These are phyloP conservation scores for Penicillium sp. DNA, from an alignment of 2,329 filamentous ascomycete genomes.

Conservation along the genomic window DNA sequence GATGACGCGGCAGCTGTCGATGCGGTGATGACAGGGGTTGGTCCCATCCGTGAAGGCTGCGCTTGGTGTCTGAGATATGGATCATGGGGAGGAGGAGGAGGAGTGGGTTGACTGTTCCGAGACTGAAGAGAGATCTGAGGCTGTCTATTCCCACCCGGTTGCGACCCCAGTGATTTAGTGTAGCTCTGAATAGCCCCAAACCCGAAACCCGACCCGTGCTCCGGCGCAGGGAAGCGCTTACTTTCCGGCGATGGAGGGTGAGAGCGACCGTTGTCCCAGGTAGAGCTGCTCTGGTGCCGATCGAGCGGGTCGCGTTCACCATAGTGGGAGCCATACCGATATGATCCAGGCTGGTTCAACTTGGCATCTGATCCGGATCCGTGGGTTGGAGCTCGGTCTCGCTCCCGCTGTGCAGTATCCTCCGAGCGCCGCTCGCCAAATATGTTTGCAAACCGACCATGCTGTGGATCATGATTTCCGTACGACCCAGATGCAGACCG, in stretches of 20 bases:
- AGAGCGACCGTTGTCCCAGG: slow-evolving; percentile 41
- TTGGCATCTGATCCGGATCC: slow-evolving; percentile 36
- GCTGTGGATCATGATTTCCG: slow-evolving; percentile 32
- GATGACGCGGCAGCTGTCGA: slow-evolving; percentile 31
- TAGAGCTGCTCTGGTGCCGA: slow-evolving; percentile 27
- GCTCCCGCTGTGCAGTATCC: slow-evolving; percentile 38
- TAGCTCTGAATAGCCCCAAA: slow-evolving; percentile 45
- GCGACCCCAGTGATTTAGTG: slow-evolving; percentile 43
- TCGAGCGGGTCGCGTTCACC: slow-evolving; percentile 35
- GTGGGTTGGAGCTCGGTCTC: slow-evolving; percentile 31
- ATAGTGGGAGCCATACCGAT: slow-evolving; percentile 35
- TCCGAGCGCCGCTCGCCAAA: slow-evolving; percentile 39
- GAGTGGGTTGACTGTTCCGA: slow-evolving; percentile 35
- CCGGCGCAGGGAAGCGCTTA: slow-evolving; percentile 36
- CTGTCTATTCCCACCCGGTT: slow-evolving; percentile 37
- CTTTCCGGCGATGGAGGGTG: slow-evolving; percentile 41
- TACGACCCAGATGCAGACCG: slow-evolving; percentile 32
- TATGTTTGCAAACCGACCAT: slow-evolving; percentile 33
- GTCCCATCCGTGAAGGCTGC: slow-evolving; percentile 37
- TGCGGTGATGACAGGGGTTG: slow-evolving; percentile 26
- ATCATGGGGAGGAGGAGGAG: slow-evolving; percentile 38
- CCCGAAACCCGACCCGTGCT: slow-evolving; percentile 36
- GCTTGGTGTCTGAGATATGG: slow-evolving; percentile 33
- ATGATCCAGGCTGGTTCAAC: slow-evolving; percentile 20
- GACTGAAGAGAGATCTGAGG: slow-evolving; percentile 35